A percentile compares a stretch with the other conserved stretches of the same genome.
Evolutionary conservation across 163 green algal genomes (phyloP).

Genomic region (Picocystis sp.): DNA sequence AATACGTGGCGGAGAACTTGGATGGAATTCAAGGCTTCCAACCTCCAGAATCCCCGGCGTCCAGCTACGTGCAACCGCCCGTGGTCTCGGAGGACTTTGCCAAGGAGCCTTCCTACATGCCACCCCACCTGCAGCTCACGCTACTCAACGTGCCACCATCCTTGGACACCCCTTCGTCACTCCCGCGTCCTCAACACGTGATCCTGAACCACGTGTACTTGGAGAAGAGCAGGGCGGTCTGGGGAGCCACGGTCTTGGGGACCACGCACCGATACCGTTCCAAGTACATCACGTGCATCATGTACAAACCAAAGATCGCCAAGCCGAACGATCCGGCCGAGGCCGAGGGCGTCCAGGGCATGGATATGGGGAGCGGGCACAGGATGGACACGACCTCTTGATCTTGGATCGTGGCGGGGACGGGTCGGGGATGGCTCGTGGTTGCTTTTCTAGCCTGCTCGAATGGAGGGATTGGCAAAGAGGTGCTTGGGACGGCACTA

Average conservation of each 20-base stretch:
- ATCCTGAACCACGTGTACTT: constrained; percentile 76
- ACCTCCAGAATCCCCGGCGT: constrained; percentile 59
- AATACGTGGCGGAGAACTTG: constrained; percentile 88
- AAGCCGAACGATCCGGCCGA: no score
- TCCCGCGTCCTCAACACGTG: constrained; percentile 90
- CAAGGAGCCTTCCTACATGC: constrained; percentile 88
- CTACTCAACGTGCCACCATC: constrained; percentile 85
- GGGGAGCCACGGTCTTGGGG: constrained; percentile 17
- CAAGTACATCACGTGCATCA: constrained; percentile 39
- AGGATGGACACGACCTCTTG: no score
- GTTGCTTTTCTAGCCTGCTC: no score
- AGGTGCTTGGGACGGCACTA: no score
- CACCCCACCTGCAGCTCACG: constrained; percentile 85
- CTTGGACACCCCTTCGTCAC: constrained; percentile 32
- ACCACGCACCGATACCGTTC: constrained; percentile 30
- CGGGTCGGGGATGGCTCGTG: no score
- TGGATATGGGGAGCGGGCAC: no score
- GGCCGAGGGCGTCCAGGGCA: no score
- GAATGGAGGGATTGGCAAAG: no score
- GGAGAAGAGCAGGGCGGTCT: constrained; percentile 15
- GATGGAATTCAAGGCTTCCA: constrained; percentile 75
- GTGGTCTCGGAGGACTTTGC: constrained; percentile 67
- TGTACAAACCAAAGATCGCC: constrained; percentile 20
- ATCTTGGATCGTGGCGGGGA: no score
- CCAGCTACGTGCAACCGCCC: constrained; percentile 52